Evolutionary conservation across 139 green algal genomes (phyloP), one percentile per base, ranked within the genome.

Genomic region (Tetradesmus lagerheimii): DNA sequence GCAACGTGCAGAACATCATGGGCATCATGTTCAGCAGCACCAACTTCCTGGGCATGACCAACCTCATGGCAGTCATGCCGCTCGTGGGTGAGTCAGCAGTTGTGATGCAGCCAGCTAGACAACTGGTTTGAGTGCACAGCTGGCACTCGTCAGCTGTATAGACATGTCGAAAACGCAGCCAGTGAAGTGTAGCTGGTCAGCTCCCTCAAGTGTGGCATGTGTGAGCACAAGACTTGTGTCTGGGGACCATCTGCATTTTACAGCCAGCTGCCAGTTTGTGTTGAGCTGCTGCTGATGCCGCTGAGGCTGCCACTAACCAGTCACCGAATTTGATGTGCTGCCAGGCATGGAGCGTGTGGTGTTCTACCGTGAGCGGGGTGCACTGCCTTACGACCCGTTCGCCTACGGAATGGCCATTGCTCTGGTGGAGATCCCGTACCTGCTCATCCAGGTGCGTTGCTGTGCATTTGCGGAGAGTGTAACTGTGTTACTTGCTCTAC

Each of bases 371-470:
- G 90, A 93, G 81, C 62, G 78, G 23, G 90, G 77, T 16, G 86
- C 86, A 8, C 39, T 77, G n/a, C 87, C 82, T 23, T 93, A 93
- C 31, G 77, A 80, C 71, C 79, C 90, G 11, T 91, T 87, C n/a
- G 88, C 92, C 31, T 95, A 94, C 64, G 91, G 93, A 37, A 27
- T 92, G 2, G 92, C 91, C 57, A 89, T 93, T 18, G 88, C 80
- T 27, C 35, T 94, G 37, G 93, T 96, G 45, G 94, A 96, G 89
- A 67, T 95, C 35, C 94, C 94, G 23, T 96, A 94, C 89, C 86
- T 94, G 47, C 25, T 93, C 4, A 57, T 89, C 0, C 92, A 94
- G 86, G 90, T 90, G 39, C 1, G 89, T 9, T 27, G 38, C 8
- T n/a, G 37, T 38, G 82, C 27, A 53, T 14, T 4, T 88, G 57